Conservation (phyloP, 2,329 filamentous ascomycete genomes). For the Trichoderma brevicompactum region DNA sequence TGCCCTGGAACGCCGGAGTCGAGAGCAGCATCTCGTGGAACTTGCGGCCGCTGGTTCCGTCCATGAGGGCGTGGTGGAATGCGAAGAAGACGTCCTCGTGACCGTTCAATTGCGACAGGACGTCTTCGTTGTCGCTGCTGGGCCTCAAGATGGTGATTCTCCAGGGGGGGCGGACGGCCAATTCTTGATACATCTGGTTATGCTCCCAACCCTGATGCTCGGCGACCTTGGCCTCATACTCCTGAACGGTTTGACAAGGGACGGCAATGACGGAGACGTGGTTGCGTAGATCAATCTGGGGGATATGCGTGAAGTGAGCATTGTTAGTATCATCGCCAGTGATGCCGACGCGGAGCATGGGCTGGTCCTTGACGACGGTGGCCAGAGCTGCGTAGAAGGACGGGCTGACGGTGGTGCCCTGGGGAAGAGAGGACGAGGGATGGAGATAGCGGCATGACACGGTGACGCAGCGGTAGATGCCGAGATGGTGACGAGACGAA, state of each 20-base stretch:
- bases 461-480: constrained; percentile 53
- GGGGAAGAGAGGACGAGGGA: constrained; percentile 10
- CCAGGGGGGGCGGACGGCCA: constrained; percentile 52
- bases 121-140: constrained; percentile 18
- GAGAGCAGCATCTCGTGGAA: constrained; percentile 55
- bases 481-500: constrained; percentile 52
- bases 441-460: constrained; percentile 50
- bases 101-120: constrained; percentile 25
- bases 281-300: constrained; percentile 48
- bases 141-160: constrained; percentile 46
- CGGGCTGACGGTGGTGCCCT: constrained; percentile 14
- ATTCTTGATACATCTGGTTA: constrained; percentile 47
- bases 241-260: constrained; percentile 32
- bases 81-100: constrained; percentile 50
- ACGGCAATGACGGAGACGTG: constrained; percentile 47
- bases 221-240: constrained; percentile 42
- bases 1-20: constrained; percentile 43
- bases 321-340: constrained; percentile 48
- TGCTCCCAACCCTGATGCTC: constrained; percentile 47
- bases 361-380: constrained; percentile 48
- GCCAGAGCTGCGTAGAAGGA: constrained; percentile 46
- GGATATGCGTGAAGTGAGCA: constrained; percentile 51
- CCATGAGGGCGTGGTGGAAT: constrained; percentile 58
- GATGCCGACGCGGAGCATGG: constrained; percentile 56
- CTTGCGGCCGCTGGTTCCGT: constrained; percentile 53